A percentile compares a stretch with the other conserved stretches of the same genome.
Conservation (phyloP, 345 rosid species). For the Acer negundo region DNA sequence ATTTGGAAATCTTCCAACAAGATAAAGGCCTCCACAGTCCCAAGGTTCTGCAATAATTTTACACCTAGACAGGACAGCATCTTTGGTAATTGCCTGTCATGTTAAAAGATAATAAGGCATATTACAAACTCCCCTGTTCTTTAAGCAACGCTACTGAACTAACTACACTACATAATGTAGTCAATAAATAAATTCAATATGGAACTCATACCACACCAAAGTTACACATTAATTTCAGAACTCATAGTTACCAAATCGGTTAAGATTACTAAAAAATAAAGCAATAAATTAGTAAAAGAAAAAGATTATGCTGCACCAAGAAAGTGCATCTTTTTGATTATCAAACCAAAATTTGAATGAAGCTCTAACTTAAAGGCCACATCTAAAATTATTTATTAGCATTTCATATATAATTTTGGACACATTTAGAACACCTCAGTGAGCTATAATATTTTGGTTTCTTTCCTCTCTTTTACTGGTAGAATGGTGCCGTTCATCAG, state of each 20-base stretch:
- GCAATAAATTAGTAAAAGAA: background rate
- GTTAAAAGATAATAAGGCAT: constrained; percentile 21
- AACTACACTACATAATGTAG: background rate
- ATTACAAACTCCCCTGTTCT: constrained; percentile 3
- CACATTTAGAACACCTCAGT: background rate
- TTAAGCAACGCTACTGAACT: background rate
- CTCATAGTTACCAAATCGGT: background rate
- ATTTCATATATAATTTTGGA: background rate
- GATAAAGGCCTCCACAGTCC: constrained; percentile 97
- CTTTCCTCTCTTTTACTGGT: background rate
- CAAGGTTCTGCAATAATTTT: constrained; percentile 96
- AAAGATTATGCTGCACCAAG: background rate
- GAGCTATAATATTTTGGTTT: background rate
- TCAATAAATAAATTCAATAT: too few relatives aligned
- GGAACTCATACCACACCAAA: background rate
- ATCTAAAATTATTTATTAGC: background rate
- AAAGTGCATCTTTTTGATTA: background rate
- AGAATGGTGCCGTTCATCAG: background rate
- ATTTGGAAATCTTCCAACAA: constrained; percentile 90
- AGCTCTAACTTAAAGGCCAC: background rate
- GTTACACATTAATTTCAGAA: background rate
- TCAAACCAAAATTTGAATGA: background rate
- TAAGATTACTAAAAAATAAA: background rate
- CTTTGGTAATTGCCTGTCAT: constrained; percentile 85
- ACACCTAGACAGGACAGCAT: constrained; percentile 74